Conservation (phyloP, 2,329 filamentous ascomycete genomes). For the Helotiales sp. region DNA sequence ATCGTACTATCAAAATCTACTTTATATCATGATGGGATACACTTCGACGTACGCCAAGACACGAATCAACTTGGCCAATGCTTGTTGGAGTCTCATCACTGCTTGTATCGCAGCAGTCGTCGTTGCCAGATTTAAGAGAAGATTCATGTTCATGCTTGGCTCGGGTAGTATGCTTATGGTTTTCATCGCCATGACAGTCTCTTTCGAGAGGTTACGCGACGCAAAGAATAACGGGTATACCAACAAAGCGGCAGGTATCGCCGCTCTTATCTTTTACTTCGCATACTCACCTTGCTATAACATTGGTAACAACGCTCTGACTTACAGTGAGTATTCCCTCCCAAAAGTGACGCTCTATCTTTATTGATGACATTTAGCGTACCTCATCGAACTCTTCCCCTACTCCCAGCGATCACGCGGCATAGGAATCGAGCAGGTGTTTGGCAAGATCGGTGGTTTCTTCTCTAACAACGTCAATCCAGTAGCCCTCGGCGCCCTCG, state of each 20-base stretch:
- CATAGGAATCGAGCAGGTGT: conserved; percentile 36
- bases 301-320: conserved; percentile 64
- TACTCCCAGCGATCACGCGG: conserved; percentile 41
- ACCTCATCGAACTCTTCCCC: conserved; percentile 59
- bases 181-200: conserved; percentile 57
- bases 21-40: conserved; percentile 48
- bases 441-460: conserved; percentile 45
- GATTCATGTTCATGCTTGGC: conserved; percentile 53
- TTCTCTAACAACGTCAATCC: conserved; percentile 49
- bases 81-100: conserved; percentile 46
- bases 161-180: conserved; percentile 52
- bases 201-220: conserved; percentile 41
- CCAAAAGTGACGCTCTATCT: conserved; percentile 30
- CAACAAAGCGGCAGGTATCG: conserved; percentile 21
- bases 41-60: conserved; percentile 43
- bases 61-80: conserved; percentile 46
- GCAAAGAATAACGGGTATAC: conserved; percentile 33
- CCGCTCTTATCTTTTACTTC: conserved; percentile 59
- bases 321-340: conserved; percentile 51
- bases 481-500: conserved; percentile 41
- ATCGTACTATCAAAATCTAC: conserved; percentile 48
- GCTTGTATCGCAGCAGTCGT: conserved; percentile 42
- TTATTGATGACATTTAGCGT: conserved; percentile 41
- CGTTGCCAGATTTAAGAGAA: conserved; percentile 44
- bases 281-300: conserved; percentile 61